These are phyloP conservation scores for Arabidopsis arenosa DNA, from an alignment of 345 rosid species.

Conservation along the genomic window DNA sequence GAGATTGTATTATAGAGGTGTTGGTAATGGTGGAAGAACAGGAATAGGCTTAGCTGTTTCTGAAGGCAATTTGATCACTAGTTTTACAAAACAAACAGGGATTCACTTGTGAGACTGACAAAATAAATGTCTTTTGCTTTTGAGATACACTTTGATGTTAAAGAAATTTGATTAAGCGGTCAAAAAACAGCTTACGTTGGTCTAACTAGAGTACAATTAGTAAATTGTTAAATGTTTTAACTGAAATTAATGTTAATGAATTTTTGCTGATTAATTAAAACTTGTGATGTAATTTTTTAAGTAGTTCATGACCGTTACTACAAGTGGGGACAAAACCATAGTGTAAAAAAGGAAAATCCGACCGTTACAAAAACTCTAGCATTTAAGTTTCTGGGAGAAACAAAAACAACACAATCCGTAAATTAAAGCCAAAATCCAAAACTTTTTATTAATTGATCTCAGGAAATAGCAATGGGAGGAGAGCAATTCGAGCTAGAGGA, in stretches of 20 bases:
- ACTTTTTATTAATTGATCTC: neutral
- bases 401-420: neutral
- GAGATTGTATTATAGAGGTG: constrained; percentile 76
- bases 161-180: neutral
- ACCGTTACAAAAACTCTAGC: constrained; percentile 59
- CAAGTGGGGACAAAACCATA: constrained; percentile 11
- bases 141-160: neutral
- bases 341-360: constrained; percentile 37
- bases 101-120: constrained; percentile 51
- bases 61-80: constrained; percentile 52
- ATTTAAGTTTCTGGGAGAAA: constrained; percentile 33
- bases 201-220: neutral
- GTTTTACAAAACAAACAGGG: constrained; percentile 63
- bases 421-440: constrained; percentile 20
- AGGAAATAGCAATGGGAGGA: constrained; percentile 39
- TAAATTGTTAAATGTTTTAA: neutral
- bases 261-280: neutral
- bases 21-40: constrained; percentile 62
- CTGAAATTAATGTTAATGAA: neutral
- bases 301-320: constrained; percentile 45
- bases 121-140: constrained; percentile 12
- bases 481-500: constrained; percentile 41
- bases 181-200: neutral
- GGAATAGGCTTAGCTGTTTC: constrained; percentile 79
- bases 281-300: neutral